These are phyloP conservation scores for Fomitopsis palustris DNA, from an alignment of 1,284 basidiomycete genomes.

Conservation along the genomic window DNA sequence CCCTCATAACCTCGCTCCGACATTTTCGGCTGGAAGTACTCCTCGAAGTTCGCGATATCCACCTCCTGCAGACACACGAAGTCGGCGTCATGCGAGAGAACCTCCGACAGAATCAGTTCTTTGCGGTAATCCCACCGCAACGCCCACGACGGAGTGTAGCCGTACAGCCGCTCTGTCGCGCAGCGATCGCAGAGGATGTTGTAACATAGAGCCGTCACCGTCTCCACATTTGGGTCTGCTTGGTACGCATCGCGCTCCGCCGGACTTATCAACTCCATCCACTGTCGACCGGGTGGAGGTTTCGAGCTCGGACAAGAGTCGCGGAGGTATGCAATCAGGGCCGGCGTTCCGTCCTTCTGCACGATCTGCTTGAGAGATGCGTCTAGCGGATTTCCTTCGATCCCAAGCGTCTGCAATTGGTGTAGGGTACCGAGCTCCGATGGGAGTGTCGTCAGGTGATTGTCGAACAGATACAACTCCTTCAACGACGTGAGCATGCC, in stretches of 20 bases:
- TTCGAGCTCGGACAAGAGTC: conserved; percentile 84
- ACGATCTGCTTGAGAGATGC: conserved; percentile 74
- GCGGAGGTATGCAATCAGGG: conserved; percentile 85
- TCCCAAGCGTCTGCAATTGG: conserved; percentile 89
- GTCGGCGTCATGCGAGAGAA: conserved; percentile 83
- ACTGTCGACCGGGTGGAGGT: conserved; percentile 81
- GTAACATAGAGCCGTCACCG: conserved; percentile 85
- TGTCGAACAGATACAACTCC: conserved; percentile 96
- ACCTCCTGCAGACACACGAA: conserved; percentile 95
- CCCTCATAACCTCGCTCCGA: conserved; percentile 85
- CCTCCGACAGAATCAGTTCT: conserved; percentile 85
- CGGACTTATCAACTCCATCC: conserved; percentile 75
- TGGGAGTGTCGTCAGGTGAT: conserved; percentile 83
- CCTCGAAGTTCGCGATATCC: conserved; percentile 91
- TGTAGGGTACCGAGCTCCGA: conserved; percentile 88
- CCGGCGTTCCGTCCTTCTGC: conserved; percentile 90
- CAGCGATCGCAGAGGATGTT: conserved; percentile 95
- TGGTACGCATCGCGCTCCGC: conserved; percentile 59
- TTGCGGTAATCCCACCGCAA: conserved; percentile 94
- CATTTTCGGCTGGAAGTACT: conserved; percentile 85
- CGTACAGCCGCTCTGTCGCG: conserved; percentile 90
- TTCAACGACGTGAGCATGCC: conserved; percentile 90
- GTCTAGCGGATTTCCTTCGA: conserved; percentile 95
- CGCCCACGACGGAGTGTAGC: conserved; percentile 97
- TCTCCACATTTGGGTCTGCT: conserved; percentile 59